Evolutionary conservation across 495 filamentous ascomycete species (phyloP), one percentile per base, ranked within the genome.

Genomic region (Xylona heveae): DNA sequence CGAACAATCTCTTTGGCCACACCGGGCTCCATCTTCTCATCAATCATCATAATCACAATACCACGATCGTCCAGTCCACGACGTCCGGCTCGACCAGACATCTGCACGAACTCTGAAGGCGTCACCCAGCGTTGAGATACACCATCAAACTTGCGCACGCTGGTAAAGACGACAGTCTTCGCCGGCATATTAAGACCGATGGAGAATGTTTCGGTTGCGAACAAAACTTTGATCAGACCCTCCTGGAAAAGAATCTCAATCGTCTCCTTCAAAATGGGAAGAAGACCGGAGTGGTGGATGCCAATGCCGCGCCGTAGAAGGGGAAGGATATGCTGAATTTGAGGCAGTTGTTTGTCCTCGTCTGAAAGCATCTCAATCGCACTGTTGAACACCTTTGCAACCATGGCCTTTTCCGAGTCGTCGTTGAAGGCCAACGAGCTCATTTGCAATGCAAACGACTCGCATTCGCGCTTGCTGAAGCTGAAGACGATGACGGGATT

Each of bases 1-100:
- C 85, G 78, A 18, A 97, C 88, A 37, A 97, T 93, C 30, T 78
- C 74, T 52, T 88, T 88, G 17, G 88, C 88, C 34, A 76, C 66
- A 1, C 74, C 70, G n/a, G 88, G 90, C 39, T 95, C 90, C 66
- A 97, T 90, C 54, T 83, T 78, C 46, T 84, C 78, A 38, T 90
- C 78, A 31, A 97, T 71, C 88, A 97, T 97, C 78, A 97, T 91
- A 47, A 97, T 97, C 43, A 95, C 88, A 46, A 97, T 91, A 65
- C 88, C 88, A 34, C 88, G 77, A 30, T 94, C 88, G 57, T 97
- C 88, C 33, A 97, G 75, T 55, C 88, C 88, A 66, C 88, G 68
- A 62, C 88, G 76, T 42, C 88, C 88, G 14, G 88, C 88, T 49
- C 88, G 74, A 36, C 88, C 88, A 17, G 88, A 91, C 88, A 97